Evolutionary conservation across 2,329 filamentous ascomycete genomes (phyloP).

Genomic region (Nannizziopsis barbatae): DNA sequence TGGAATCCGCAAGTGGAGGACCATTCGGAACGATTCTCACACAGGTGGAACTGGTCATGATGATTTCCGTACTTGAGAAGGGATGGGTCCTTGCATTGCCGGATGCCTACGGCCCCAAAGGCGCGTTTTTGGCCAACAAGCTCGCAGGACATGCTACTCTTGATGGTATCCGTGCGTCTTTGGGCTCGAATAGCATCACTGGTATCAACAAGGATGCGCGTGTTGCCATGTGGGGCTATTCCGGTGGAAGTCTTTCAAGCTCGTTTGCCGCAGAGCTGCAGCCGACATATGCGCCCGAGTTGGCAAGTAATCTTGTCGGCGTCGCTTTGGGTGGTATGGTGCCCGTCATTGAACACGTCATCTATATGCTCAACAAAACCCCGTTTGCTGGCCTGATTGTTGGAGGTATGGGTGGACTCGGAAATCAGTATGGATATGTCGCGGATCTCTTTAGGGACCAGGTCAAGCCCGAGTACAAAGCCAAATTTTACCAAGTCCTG

Average conservation of each 20-base stretch:
- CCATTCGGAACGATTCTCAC: slow-evolving; percentile 24
- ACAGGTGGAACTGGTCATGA: slow-evolving; percentile 26
- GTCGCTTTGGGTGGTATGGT: slow-evolving; percentile 42
- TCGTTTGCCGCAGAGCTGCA: slow-evolving; percentile 44
- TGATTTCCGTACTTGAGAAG: slow-evolving; percentile 30
- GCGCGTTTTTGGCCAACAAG: slow-evolving; percentile 34
- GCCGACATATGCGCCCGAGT: slow-evolving; percentile 41
- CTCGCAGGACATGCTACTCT: slow-evolving; percentile 36
- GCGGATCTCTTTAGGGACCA: slow-evolving; percentile 14
- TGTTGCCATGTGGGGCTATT: slow-evolving; percentile 46
- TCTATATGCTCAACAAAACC: slow-evolving; percentile 27
- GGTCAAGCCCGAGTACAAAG: slow-evolving; percentile 16
- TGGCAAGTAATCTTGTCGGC: slow-evolving; percentile 34
- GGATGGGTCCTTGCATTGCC: slow-evolving; percentile 42
- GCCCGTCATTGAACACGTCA: slow-evolving; percentile 31
- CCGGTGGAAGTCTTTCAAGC: slow-evolving; percentile 42
- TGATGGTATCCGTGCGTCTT: slow-evolving; percentile 35
- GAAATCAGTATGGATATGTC: slow-evolving; percentile 21
- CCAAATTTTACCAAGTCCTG: slow-evolving; percentile 18
- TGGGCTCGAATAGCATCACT: slow-evolving; percentile 22
- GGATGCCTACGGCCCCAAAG: slow-evolving; percentile 38
- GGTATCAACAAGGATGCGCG: slow-evolving; percentile 25
- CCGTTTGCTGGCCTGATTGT: slow-evolving; percentile 30
- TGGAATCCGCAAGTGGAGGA: slow-evolving; percentile 33
- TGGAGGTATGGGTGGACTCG: slow-evolving; percentile 20